Conservation (phyloP, 306 rosid species). For the Cucurbita ficifolia region DNA sequence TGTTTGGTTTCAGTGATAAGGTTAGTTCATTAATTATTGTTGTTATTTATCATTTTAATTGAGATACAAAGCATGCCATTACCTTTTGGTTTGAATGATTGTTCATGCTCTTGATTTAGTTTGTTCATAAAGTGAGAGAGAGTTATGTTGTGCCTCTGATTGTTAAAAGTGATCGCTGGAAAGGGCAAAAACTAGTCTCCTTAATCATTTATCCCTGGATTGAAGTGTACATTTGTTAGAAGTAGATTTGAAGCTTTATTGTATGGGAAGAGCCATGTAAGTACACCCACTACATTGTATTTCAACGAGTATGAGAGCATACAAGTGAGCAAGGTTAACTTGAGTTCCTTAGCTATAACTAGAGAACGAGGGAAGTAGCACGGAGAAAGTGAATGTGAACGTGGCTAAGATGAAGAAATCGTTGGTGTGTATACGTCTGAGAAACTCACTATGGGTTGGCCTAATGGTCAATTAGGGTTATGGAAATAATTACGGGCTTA, state of each 20-base stretch:
- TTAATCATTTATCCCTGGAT: neutral
- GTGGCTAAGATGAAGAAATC: neutral
- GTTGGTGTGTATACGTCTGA: neutral
- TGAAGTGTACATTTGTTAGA: neutral
- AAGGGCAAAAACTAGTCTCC: neutral
- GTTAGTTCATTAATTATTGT: constrained; percentile 19
- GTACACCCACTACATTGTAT: neutral
- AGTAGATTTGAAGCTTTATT: neutral
- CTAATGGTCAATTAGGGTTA: too few species aligned
- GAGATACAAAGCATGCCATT: neutral
- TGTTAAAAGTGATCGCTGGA: neutral
- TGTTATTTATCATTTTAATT: neutral
- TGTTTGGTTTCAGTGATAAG: constrained; percentile 98
- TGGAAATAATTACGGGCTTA: too few species aligned
- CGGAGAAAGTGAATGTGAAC: neutral
- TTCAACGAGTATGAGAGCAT: neutral
- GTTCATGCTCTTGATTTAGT: neutral
- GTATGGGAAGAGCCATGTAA: neutral
- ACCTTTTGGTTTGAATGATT: neutral
- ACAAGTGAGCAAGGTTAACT: neutral
- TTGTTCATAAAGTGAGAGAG: neutral
- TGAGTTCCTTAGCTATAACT: neutral
- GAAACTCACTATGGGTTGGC: too few species aligned
- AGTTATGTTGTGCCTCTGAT: neutral
- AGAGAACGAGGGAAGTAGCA: neutral